Evolutionary conservation across 2,329 filamentous ascomycete genomes (phyloP).

Genomic region (Chaetomium olivaceum): DNA sequence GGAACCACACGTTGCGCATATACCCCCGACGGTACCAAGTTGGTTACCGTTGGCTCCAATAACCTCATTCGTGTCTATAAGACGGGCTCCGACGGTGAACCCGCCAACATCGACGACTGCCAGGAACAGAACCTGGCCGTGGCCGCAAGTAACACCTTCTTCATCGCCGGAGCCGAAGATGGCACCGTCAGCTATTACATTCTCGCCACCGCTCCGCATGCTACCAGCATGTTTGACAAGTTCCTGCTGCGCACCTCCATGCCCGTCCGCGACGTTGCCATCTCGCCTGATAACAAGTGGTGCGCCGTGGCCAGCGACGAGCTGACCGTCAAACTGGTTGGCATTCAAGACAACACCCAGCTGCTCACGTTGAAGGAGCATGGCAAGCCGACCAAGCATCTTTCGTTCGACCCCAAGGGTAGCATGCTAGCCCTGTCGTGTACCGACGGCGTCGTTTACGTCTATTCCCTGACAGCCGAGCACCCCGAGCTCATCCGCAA

Average conservation of each 20-base stretch:
- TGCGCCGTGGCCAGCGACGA: conserved; percentile 97
- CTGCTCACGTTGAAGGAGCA: conserved; percentile 82
- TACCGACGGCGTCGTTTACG: conserved; percentile 83
- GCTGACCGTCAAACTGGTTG: conserved; percentile 85
- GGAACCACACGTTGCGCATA: conserved; percentile 87
- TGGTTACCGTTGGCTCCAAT: conserved; percentile 91
- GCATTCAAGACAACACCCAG: conserved; percentile 72
- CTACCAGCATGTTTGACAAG: conserved; percentile 70
- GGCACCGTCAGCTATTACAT: conserved; percentile 94
- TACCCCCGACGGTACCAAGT: conserved; percentile 80
- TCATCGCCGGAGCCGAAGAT: conserved; percentile 88
- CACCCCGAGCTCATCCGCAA: conserved; percentile 80
- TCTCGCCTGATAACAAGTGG: conserved; percentile 82
- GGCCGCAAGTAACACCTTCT: conserved; percentile 74
- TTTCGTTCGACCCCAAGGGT: conserved; percentile 82
- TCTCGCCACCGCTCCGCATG: conserved; percentile 48
- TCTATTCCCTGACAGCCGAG: conserved; percentile 80
- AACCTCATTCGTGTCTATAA: conserved; percentile 92
- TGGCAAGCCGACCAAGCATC: conserved; percentile 82
- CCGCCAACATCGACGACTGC: conserved; percentile 86
- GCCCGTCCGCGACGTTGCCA: conserved; percentile 79
- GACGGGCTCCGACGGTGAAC: conserved; percentile 88
- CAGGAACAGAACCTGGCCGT: conserved; percentile 83
- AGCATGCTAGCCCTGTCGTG: conserved; percentile 77
- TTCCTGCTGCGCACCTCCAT: conserved; percentile 82